Base-by-base conservation (phyloP, 2,329 filamentous ascomycete species). In the Alternaria sp. region DNA sequence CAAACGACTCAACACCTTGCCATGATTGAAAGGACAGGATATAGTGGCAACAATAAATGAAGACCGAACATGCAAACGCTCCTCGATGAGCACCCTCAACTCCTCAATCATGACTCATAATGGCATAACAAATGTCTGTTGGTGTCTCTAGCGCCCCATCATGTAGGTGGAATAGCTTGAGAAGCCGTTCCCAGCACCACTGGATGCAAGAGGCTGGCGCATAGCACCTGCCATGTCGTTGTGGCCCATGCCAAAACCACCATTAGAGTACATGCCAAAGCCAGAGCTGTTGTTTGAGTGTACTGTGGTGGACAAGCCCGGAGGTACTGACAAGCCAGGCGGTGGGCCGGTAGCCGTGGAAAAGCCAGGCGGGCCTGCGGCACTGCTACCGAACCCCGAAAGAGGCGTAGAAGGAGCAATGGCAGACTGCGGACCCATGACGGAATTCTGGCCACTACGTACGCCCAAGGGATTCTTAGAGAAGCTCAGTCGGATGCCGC, bases 401-500 rank as follows among this genome's bases (percentile, higher is more conserved):
- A 89, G 77, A n/a, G 83, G 80, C 10, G 83, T 83, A 40, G 84
- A 83, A 5, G 84, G 82, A 21, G 83, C 81, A 65, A 88, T 81
- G 10, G 83, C 80, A 44, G 83, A 84, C n/a, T 82, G 76, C 19
- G 84, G 80, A 43, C 82, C 84, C 78, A 86, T 83, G 62, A 81
- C 86, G 55, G 83, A 83, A 36, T 84, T 85, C 74, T 94, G 93
- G 25, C 89, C 89, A 2, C 92, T 93, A 49, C 96, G 91, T 26
- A 98, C 95, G 21, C 96, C 96, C 2, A 98, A 86, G 0, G 96
- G 96, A 73, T 98, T 98, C 83, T 98, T 98, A 28, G 95, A 97
- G 80, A 97, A 99, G 80, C 93, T 97, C 59, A 99, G 85, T 23
- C 96, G 90, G 73, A 99, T 97, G 32, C 96, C 96, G 7, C 95